Evolutionary conservation across 2,329 filamentous ascomycete species (phyloP).

Genomic region (Ophiostoma sp.): DNA sequence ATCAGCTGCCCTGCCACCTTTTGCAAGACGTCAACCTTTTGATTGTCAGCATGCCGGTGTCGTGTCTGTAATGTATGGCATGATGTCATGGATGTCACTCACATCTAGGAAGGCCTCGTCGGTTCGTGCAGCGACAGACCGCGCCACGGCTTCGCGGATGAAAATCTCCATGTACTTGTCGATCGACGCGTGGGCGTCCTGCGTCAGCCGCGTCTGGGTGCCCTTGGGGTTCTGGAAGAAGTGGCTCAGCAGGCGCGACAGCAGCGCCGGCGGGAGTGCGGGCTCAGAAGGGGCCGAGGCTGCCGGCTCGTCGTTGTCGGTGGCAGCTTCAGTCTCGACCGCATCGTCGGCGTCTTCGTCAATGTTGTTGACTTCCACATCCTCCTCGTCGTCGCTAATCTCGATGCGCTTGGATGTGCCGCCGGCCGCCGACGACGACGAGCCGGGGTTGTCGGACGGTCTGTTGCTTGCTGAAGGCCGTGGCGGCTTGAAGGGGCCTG

Average conservation of each 20-base stretch:
- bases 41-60: not conserved
- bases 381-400: slow-evolving; percentile 17
- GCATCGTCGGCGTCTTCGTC: not conserved
- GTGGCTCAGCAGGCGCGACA: slow-evolving; percentile 72
- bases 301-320: slow-evolving; percentile 13
- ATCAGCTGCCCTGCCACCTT: slow-evolving; percentile 79
- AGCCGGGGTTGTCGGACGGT: not conserved
- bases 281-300: slow-evolving; percentile 24
- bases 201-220: slow-evolving; percentile 65
- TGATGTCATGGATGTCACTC: slow-evolving; percentile 29
- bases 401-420: slow-evolving; percentile 6
- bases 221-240: slow-evolving; percentile 57
- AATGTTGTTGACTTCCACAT: not conserved
- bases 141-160: slow-evolving; percentile 78
- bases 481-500: slow-evolving; percentile 25
- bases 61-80: not conserved
- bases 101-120: slow-evolving; percentile 64
- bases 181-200: slow-evolving; percentile 69
- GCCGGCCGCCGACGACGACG: not conserved
- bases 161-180: slow-evolving; percentile 89
- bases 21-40: slow-evolving; percentile 83
- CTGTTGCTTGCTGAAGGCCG: slow-evolving; percentile 15
- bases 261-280: slow-evolving; percentile 64
- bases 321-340: slow-evolving; percentile 5
- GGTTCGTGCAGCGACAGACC: slow-evolving; percentile 66